Evolutionary conservation across 257 asterid species (phyloP).

Genomic region (Przewalskia tangutica): DNA sequence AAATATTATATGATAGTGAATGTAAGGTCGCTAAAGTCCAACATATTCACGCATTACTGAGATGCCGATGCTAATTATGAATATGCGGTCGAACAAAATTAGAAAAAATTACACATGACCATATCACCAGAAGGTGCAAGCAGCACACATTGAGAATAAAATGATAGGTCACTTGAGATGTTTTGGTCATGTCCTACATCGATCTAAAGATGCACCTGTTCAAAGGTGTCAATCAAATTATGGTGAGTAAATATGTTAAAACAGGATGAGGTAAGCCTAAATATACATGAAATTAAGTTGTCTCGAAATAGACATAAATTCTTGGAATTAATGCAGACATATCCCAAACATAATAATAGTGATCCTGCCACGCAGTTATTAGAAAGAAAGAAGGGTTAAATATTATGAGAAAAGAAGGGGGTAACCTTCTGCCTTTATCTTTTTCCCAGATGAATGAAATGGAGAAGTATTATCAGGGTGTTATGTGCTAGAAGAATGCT

Average conservation of each 20-base stretch:
- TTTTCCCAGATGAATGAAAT: not conserved
- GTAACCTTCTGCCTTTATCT: not conserved
- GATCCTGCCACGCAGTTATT: not conserved
- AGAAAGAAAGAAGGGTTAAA: not conserved
- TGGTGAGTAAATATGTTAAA: not conserved
- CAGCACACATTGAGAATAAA: too few species aligned
- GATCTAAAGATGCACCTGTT: not conserved
- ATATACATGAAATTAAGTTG: not conserved
- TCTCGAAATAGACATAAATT: not conserved
- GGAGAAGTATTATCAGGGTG: not conserved
- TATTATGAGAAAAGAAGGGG: not conserved
- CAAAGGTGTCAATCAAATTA: not conserved
- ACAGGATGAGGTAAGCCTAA: not conserved
- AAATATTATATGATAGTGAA: not conserved
- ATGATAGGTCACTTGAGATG: not conserved
- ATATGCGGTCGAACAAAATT: not conserved
- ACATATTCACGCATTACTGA: not conserved
- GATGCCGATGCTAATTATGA: not conserved
- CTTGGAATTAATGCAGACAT: too few species aligned
- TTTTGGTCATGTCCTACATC: not conserved
- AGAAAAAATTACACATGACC: too few species aligned
- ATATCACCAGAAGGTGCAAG: not conserved
- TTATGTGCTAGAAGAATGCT: not conserved
- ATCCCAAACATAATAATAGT: not conserved
- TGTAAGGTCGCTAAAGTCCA: not conserved